These are phyloP conservation scores for Cyberlindnera bimundalis DNA, from an alignment of 805 yeast genomes.

Conservation along the genomic window DNA sequence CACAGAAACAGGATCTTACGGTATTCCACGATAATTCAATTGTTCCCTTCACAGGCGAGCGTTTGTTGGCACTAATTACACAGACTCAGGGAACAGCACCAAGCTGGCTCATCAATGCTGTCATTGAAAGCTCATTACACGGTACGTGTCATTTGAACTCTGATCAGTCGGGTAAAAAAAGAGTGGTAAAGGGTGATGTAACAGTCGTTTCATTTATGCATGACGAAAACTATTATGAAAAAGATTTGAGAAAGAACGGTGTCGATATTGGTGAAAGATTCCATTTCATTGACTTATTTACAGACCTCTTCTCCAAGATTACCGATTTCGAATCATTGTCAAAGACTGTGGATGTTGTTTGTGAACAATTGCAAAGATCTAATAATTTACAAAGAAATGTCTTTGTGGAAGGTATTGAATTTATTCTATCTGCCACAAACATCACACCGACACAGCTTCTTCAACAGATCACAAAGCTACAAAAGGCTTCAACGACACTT, in stretches of 20 bases:
- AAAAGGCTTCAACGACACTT: slow-evolving; percentile 32
- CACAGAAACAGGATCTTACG: slow-evolving; percentile 57
- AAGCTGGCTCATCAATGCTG: slow-evolving; percentile 55
- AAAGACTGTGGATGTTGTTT: slow-evolving; percentile 14
- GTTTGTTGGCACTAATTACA: slow-evolving; percentile 34
- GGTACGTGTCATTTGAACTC: slow-evolving; percentile 25
- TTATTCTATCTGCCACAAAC: slow-evolving; percentile 42
- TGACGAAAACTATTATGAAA: slow-evolving; percentile 30
- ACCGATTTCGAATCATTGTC: slow-evolving; percentile 13
- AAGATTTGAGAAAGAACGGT: slow-evolving; percentile 39
- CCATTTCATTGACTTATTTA: slow-evolving; percentile 44
- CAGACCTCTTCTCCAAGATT: slow-evolving; percentile 42
- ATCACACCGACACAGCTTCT: slow-evolving; percentile 35
- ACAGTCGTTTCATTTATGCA: slow-evolving; percentile 35
- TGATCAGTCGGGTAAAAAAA: slow-evolving; percentile 11
- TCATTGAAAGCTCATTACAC: slow-evolving; percentile 45
- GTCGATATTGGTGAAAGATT: slow-evolving; percentile 34
- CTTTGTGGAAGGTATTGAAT: slow-evolving; percentile 46
- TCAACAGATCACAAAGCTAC: slow-evolving; percentile 33
- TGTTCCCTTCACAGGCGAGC: slow-evolving; percentile 25
- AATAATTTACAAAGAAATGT: slow-evolving; percentile 25
- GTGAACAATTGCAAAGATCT: slow-evolving; percentile 7
- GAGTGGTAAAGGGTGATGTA: slow-evolving; percentile 23
- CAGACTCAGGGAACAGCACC: slow-evolving; percentile 55
- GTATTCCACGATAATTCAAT: slow-evolving; percentile 51